Evolutionary conservation across 306 rosid genomes (phyloP).

Genomic region (Quercus dentata): DNA sequence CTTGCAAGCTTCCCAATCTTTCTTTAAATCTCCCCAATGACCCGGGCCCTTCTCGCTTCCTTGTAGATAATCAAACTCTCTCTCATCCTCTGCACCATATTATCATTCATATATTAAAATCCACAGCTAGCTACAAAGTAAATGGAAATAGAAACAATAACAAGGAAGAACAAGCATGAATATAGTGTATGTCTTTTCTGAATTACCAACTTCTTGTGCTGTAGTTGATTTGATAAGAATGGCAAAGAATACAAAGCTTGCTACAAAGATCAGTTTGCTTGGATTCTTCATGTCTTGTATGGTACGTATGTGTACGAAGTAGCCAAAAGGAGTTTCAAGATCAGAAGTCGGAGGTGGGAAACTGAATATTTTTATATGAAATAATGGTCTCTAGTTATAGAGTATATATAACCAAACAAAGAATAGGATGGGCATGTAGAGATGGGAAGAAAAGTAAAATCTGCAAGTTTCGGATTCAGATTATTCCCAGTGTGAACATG

Average conservation of each 20-base stretch:
- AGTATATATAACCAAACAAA: background rate
- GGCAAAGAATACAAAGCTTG: slow-evolving; percentile 9
- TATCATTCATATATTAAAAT: no score
- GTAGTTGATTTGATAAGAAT: slow-evolving; percentile 14
- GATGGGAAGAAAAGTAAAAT: background rate
- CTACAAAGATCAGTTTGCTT: slow-evolving; percentile 8
- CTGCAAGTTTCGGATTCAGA: background rate
- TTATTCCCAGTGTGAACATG: background rate
- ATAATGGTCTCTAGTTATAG: background rate
- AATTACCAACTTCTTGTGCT: slow-evolving; percentile 76
- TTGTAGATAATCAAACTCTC: no score
- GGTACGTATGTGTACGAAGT: background rate
- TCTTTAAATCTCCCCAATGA: no score
- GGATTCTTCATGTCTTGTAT: slow-evolving; percentile 32
- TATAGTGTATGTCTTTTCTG: background rate
- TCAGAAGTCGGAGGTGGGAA: background rate
- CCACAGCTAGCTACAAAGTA: background rate
- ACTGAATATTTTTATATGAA: background rate
- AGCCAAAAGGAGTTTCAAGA: background rate
- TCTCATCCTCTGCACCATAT: no score
- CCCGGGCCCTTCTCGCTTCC: no score
- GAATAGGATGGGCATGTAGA: background rate
- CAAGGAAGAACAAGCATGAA: no score
- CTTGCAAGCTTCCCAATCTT: no score
- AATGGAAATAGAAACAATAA: background rate